A percentile compares a stretch with the other conserved stretches of the same genome.
Conservation (phyloP, 805 yeast genomes). For the Komagataella pseudopastoris region DNA sequence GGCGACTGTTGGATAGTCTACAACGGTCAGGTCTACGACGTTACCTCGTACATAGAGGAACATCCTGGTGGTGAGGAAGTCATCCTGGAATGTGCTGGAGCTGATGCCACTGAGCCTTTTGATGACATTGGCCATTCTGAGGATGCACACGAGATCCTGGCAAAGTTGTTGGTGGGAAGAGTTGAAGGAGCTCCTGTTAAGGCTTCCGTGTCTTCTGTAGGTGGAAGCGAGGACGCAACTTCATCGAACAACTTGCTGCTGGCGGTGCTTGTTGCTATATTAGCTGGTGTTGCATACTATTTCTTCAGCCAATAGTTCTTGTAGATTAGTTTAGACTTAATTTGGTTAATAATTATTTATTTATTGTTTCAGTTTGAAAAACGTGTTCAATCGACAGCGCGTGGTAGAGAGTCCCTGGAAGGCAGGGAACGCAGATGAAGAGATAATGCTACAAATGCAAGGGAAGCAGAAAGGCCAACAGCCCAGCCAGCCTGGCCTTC, state of each 20-base stretch:
- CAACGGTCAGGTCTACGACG: slow-evolving; percentile 69
- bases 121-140: slow-evolving; percentile 95
- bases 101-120: slow-evolving; percentile 60
- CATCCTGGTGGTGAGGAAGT: slow-evolving; percentile 76
- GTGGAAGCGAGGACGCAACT: slow-evolving; percentile 5
- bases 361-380: background rate
- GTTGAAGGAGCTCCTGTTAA: slow-evolving; percentile 42
- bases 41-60: slow-evolving; percentile 51
- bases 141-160: slow-evolving; percentile 75
- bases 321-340: background rate
- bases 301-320: background rate
- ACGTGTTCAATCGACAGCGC: too few relatives aligned
- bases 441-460: too few relatives aligned
- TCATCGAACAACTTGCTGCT: slow-evolving; percentile 14
- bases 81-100: slow-evolving; percentile 68
- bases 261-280: slow-evolving; percentile 20
- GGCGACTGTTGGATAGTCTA: slow-evolving; percentile 79
- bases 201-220: slow-evolving; percentile 7
- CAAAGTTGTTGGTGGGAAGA: slow-evolving; percentile 59
- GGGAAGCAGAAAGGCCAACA: too few relatives aligned
- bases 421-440: too few relatives aligned
- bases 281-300: slow-evolving; percentile 31
- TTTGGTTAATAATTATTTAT: background rate
- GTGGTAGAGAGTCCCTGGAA: too few relatives aligned
- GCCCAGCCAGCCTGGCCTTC: background rate